phyloP scores from a whole-genome alignment of 2,329 filamentous ascomycete species.

The Diaporthe nobilis region DNA sequence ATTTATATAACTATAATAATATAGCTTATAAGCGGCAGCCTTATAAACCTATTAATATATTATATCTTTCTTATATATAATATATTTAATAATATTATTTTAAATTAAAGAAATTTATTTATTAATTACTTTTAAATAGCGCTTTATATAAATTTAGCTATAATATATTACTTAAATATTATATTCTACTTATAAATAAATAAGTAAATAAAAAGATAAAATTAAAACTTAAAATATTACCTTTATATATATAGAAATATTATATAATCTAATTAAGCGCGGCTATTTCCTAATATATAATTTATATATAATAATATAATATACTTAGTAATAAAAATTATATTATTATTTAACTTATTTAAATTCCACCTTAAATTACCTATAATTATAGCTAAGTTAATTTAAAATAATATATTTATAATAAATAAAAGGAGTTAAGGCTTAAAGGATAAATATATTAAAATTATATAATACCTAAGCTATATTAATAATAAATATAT shows the following conservation, averaged over 20 bases:
- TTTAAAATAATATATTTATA: neutral
- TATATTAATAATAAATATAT: neutral
- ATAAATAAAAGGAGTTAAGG: too few species aligned
- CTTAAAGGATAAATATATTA: too few species aligned
- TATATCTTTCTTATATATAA: neutral
- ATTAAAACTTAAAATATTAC: neutral
- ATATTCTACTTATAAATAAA: slow-evolving; percentile 5
- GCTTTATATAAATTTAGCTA: too few species aligned
- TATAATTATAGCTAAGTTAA: too few species aligned
- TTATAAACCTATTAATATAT: neutral
- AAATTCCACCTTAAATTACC: too few species aligned
- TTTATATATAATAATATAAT: neutral
- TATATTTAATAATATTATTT: too few species aligned
- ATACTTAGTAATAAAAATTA: too few species aligned
- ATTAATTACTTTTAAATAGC: too few species aligned
- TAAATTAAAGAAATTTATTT: too few species aligned
- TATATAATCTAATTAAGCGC: neutral
- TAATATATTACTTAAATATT: neutral
- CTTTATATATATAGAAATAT: neutral
- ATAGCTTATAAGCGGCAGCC: neutral
- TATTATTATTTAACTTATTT: too few species aligned
- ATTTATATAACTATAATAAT: slow-evolving; percentile 1
- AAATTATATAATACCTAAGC: neutral
- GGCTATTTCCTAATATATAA: neutral
- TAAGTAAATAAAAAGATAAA: neutral